These are phyloP conservation scores for Aspergillus sclerotioniger DNA, from an alignment of 495 filamentous ascomycete genomes.

Conservation along the genomic window DNA sequence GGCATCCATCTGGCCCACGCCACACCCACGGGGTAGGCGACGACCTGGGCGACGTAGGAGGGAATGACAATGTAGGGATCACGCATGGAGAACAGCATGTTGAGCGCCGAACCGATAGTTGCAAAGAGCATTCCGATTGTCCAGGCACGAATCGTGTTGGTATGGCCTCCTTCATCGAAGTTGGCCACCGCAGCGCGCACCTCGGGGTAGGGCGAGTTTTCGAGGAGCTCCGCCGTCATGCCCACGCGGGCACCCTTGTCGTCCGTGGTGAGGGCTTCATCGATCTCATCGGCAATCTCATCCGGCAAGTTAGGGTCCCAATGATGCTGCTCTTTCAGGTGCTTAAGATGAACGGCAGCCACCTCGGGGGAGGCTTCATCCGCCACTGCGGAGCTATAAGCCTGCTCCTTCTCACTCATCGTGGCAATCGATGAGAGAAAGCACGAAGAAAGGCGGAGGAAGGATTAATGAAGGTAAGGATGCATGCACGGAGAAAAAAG, in stretches of 20 bases:
- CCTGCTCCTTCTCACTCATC: conserved; percentile 33
- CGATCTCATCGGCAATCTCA: conserved; percentile 59
- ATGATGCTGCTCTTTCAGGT: conserved; percentile 58
- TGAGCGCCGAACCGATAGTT: conserved; percentile 64
- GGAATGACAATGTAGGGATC: conserved; percentile 65
- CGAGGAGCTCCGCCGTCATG: conserved; percentile 57
- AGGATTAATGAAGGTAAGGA: not conserved
- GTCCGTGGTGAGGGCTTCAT: conserved; percentile 53
- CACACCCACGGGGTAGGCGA: conserved; percentile 66
- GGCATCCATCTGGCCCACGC: conserved; percentile 56
- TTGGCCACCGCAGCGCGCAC: conserved; percentile 45
- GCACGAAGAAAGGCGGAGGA: no score
- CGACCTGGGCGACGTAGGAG: conserved; percentile 66
- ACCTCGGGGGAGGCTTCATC: conserved; percentile 48
- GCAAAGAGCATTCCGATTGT: conserved; percentile 65
- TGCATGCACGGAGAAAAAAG: not conserved
- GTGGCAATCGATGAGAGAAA: conserved; percentile 1
- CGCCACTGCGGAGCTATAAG: conserved; percentile 23
- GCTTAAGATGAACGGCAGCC: conserved; percentile 33
- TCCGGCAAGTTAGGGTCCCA: conserved; percentile 69
- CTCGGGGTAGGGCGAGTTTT: conserved; percentile 71
- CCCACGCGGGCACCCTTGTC: conserved; percentile 53
- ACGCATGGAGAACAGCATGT: conserved; percentile 69
- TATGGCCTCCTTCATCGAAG: conserved; percentile 63
- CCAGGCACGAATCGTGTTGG: conserved; percentile 72